Base-by-base conservation (phyloP, 306 rosid genomes). In the Pyrus bretschneideri region DNA sequence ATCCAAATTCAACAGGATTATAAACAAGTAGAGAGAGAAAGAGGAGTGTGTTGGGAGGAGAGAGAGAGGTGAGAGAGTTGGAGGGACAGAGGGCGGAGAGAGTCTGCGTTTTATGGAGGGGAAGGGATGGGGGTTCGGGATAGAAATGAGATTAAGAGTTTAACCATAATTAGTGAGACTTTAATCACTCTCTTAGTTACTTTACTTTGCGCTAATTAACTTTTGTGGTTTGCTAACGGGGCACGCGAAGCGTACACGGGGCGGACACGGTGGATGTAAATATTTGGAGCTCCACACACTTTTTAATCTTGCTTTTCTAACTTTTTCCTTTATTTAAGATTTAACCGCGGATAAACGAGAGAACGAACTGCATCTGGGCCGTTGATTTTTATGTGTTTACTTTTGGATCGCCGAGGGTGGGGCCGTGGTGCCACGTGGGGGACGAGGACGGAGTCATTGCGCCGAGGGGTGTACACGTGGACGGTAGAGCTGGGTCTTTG, bases 71-170 rank as follows among this genome's bases (percentile, higher is more conserved):
- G 78, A 9, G 44, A 3, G 19, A 40, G 35, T 42, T 67, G 9
- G 66, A 6, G 14, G 49, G 54, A 57, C 27, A 55, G 66, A 49
- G 58, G 87, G 54, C 72, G 52, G 55, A 61, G 79, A 65, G 78
- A 21, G 62, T 9, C 19, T 4, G 9, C 90, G 90, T 89, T 79
- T 27, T 49, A 73, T 74, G 91, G 89, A 79, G 40, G 38, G 33
- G 33, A 5, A 1, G 33, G 67, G 67, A 8, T 11, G 27, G 55
- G 62, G 11, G 84, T 72, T 63, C 11, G 19, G 80, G 72, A 63
- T 72, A 67, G 55, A 22, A 49, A 31, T 68, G 67, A 4, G 54
- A 59, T 23, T 46, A 62, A 78, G 70, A 75, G 0, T 17, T 14
- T 51, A 61, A 49, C 61, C 19, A 4, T 51, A 30, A 30, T n/a